phyloP scores from a whole-genome alignment of 2,329 filamentous ascomycete species.

The Metarhizium rileyi region DNA sequence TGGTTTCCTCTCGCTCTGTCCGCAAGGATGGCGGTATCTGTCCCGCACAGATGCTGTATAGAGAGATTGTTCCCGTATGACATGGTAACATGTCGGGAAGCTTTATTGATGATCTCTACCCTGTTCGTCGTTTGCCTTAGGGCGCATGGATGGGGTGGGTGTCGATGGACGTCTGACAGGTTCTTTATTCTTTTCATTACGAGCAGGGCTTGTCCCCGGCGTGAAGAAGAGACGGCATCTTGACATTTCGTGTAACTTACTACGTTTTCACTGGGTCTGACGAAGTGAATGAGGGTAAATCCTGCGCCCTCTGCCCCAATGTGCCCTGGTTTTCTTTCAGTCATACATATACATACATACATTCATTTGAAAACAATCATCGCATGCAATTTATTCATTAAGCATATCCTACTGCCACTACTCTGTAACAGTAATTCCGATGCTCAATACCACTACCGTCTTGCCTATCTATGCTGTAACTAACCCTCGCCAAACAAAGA shows the following conservation, averaged over 20 bases:
- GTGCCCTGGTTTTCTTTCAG: no score
- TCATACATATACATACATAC: no score
- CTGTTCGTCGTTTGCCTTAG: constrained; percentile 62
- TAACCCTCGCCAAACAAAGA: no score
- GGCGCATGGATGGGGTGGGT: constrained; percentile 70
- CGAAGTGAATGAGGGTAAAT: no score
- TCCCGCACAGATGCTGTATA: constrained; percentile 49
- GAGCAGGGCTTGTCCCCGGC: constrained; percentile 34
- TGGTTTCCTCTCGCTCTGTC: constrained; percentile 47
- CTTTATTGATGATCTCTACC: constrained; percentile 79
- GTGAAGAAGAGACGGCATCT: constrained; percentile 37
- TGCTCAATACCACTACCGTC: no score
- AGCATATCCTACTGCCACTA: no score
- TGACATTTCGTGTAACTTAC: background rate
- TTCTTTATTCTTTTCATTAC: constrained; percentile 46
- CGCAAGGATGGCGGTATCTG: constrained; percentile 48
- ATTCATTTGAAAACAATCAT: no score
- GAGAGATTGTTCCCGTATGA: constrained; percentile 49
- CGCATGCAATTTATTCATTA: no score
- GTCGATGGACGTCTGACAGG: constrained; percentile 87
- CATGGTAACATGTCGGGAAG: constrained; percentile 8
- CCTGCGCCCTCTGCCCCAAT: no score
- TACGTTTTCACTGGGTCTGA: no score
- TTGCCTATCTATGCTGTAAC: no score
- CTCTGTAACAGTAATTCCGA: no score